Conservation (phyloP, 352 stramenopile genomes). For the Globisporangium mamillatum region DNA sequence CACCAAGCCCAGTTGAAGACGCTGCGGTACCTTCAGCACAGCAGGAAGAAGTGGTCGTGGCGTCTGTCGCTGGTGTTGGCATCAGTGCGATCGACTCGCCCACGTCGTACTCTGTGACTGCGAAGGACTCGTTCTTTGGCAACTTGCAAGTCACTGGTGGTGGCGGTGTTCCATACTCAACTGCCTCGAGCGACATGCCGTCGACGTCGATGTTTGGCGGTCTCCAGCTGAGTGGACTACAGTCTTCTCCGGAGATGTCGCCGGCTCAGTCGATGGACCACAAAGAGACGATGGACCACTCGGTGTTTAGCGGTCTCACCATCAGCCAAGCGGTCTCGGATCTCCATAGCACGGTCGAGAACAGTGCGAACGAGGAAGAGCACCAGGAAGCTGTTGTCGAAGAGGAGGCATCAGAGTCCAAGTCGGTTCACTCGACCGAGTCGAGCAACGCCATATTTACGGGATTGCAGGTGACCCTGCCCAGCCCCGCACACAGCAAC, state of each 20-base stretch:
- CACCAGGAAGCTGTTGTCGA: background rate
- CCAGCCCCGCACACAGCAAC: background rate
- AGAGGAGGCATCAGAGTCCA: background rate
- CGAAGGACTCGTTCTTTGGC: conserved; percentile 47
- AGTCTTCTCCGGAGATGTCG: conserved; percentile 3
- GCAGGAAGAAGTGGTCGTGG: background rate
- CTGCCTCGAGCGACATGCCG: background rate
- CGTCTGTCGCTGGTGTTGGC: background rate
- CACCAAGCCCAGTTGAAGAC: conserved; percentile 6
- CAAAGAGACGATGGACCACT: background rate
- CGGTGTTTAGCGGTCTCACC: conserved; percentile 18
- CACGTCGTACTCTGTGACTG: conserved; percentile 22
- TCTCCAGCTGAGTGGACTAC: conserved; percentile 36
- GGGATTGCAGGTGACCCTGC: conserved; percentile 11
- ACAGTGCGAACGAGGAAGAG: background rate
- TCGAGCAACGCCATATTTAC: conserved; percentile 13
- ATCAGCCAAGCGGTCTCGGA: conserved; percentile 6
- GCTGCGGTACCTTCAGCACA: background rate
- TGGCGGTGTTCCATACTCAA: background rate
- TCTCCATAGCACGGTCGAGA: background rate
- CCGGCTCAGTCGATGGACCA: conserved; percentile 6
- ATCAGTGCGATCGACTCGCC: conserved; percentile 26
- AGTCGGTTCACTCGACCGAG: conserved; percentile 10
- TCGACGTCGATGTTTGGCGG: conserved; percentile 36
- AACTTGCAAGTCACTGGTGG: conserved; percentile 15